These are phyloP conservation scores for Pythium periplocum DNA, from an alignment of 352 stramenopile species.

Conservation along the genomic window DNA sequence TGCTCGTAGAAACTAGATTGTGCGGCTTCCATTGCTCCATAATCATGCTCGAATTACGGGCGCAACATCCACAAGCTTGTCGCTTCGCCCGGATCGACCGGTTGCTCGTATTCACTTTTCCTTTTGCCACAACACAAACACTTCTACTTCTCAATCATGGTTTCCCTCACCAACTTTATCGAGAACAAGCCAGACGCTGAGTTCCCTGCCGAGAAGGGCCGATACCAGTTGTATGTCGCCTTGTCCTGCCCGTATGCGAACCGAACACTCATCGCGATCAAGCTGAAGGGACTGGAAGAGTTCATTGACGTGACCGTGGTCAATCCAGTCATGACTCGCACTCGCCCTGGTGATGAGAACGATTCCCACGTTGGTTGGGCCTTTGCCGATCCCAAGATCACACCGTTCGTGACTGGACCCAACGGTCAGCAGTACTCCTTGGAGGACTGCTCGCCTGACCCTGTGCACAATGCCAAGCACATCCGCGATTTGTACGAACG, in stretches of 20 bases:
- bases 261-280: conserved; percentile 56
- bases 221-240: conserved; percentile 92
- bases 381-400: conserved; percentile 55
- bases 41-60: too few relatives aligned
- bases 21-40: too few relatives aligned
- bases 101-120: too few relatives aligned
- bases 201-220: conserved; percentile 37
- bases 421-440: conserved; percentile 33
- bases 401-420: conserved; percentile 22
- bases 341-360: conserved; percentile 25
- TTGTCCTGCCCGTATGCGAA: conserved; percentile 85
- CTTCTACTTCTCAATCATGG: conserved; percentile 2
- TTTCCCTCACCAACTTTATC: conserved; percentile 18
- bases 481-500: conserved; percentile 87
- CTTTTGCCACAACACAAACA: too few relatives aligned
- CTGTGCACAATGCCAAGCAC: conserved; percentile 54
- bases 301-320: conserved; percentile 85
- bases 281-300: conserved; percentile 91
- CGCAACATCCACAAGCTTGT: too few relatives aligned
- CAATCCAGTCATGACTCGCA: conserved; percentile 41
- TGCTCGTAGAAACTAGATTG: too few relatives aligned
- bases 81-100: too few relatives aligned
- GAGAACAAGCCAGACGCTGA: conserved; percentile 12
- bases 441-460: conserved; percentile 39
- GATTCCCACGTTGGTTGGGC: conserved; percentile 80